These are phyloP conservation scores for Phaseolus lunatus DNA, from an alignment of 306 rosid species.

Conservation along the genomic window DNA sequence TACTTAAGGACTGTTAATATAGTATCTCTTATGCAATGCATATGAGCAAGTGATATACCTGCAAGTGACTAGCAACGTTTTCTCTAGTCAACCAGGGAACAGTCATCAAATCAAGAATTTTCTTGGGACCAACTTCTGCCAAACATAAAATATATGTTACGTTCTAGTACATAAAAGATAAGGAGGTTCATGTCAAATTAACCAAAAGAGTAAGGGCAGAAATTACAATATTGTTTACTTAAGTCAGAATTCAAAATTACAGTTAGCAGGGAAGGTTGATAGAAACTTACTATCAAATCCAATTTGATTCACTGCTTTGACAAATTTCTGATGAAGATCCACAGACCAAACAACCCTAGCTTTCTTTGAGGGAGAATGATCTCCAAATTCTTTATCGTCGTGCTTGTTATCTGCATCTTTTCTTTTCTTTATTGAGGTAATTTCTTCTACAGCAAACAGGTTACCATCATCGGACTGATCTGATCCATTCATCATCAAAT, in stretches of 20 bases:
- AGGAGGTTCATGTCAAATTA: slow-evolving; percentile 39
- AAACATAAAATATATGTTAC: slow-evolving; percentile 60
- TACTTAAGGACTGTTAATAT: neutral
- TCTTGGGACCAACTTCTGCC: slow-evolving; percentile 95
- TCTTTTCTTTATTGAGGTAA: slow-evolving; percentile 61
- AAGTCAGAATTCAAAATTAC: slow-evolving; percentile 17
- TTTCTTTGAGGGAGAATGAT: slow-evolving; percentile 68
- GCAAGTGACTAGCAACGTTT: slow-evolving; percentile 92
- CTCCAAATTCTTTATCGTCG: slow-evolving; percentile 68
- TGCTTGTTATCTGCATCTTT: slow-evolving; percentile 64
- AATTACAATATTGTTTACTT: neutral
- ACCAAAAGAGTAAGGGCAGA: slow-evolving; percentile 12
- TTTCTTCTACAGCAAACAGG: slow-evolving; percentile 67
- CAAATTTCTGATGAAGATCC: slow-evolving; percentile 92
- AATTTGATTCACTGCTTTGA: slow-evolving; percentile 82
- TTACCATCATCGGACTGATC: slow-evolving; percentile 71
- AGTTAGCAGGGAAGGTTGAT: slow-evolving; percentile 10
- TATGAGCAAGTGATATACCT: slow-evolving; percentile 56
- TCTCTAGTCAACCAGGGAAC: slow-evolving; percentile 84
- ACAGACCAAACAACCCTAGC: slow-evolving; percentile 93
- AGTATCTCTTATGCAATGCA: slow-evolving; percentile 36
- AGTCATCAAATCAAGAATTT: slow-evolving; percentile 87
- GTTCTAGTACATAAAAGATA: slow-evolving; percentile 23
- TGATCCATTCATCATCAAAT: slow-evolving; percentile 54
- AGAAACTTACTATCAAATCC: slow-evolving; percentile 82